These are phyloP conservation scores for Ceratobasidium sp. DNA, from an alignment of 1,284 basidiomycete genomes.

Conservation along the genomic window DNA sequence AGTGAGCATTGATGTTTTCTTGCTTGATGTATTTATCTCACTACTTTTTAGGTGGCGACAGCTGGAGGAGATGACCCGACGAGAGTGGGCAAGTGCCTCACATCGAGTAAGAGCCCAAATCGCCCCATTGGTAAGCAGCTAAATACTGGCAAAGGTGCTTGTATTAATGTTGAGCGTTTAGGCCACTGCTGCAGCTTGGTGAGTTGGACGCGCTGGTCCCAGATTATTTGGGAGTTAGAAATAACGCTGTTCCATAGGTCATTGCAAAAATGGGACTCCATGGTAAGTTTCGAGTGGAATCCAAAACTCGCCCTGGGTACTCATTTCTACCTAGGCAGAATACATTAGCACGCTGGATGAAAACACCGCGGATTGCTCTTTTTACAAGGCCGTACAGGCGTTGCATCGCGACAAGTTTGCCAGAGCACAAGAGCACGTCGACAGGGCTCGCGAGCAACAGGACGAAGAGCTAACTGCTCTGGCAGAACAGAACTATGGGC, in stretches of 20 bases:
- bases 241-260: not conserved
- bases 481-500: slow-evolving; percentile 64
- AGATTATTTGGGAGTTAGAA: not conserved
- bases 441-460: slow-evolving; percentile 61
- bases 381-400: slow-evolving; percentile 64
- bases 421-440: slow-evolving; percentile 60
- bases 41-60: slow-evolving; percentile 55
- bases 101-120: slow-evolving; percentile 59
- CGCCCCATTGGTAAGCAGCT: slow-evolving; percentile 53
- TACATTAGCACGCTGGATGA: slow-evolving; percentile 65
- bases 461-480: slow-evolving; percentile 63
- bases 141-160: not conserved
- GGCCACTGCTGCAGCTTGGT: slow-evolving; percentile 65
- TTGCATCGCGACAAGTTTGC: slow-evolving; percentile 62
- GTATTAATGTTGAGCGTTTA: not conserved
- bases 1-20: slow-evolving; percentile 42
- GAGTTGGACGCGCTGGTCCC: slow-evolving; percentile 37
- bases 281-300: slow-evolving; percentile 51
- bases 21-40: not conserved
- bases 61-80: slow-evolving; percentile 59
- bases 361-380: slow-evolving; percentile 63
- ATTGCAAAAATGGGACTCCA: slow-evolving; percentile 63
- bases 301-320: not conserved
- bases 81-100: slow-evolving; percentile 57
- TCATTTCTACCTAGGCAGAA: slow-evolving; percentile 44